Evolutionary conservation across 2,329 filamentous ascomycete species (phyloP).

Genomic region (Fusarium sp.): DNA sequence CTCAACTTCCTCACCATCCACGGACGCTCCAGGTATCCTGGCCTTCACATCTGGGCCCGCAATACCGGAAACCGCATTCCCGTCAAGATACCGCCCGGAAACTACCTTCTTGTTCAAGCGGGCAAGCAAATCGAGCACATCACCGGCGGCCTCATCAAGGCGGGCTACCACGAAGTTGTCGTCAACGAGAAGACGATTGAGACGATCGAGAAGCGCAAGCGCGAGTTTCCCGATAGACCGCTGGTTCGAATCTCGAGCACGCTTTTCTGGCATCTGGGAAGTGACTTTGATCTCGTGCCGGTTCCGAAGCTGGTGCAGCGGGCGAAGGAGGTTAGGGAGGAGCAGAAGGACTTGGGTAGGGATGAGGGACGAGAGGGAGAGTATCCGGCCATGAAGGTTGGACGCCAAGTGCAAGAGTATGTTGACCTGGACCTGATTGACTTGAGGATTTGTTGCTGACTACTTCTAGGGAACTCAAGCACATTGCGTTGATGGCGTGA

Average conservation of each 20-base stretch:
- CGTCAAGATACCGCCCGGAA: slow-evolving; percentile 68
- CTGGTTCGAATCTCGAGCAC: slow-evolving; percentile 70
- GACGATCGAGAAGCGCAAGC: slow-evolving; percentile 58
- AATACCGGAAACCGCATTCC: slow-evolving; percentile 71
- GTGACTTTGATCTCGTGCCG: slow-evolving; percentile 67
- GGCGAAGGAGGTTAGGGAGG: slow-evolving; percentile 58
- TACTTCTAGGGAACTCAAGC: slow-evolving; percentile 61
- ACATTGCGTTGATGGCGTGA: slow-evolving; percentile 64
- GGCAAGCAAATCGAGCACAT: slow-evolving; percentile 73
- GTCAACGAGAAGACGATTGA: slow-evolving; percentile 65
- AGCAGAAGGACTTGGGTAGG: slow-evolving; percentile 61
- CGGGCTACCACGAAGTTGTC: slow-evolving; percentile 72
- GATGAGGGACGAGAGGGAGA: slow-evolving; percentile 64
- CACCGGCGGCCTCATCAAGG: slow-evolving; percentile 71
- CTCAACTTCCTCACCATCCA: slow-evolving; percentile 75
- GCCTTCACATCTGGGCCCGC: slow-evolving; percentile 72
- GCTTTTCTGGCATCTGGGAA: slow-evolving; percentile 71
- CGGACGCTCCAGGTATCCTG: slow-evolving; percentile 71
- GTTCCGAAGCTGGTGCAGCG: slow-evolving; percentile 60
- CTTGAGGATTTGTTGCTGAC: slow-evolving; percentile 6
- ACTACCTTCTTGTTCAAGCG: slow-evolving; percentile 70
- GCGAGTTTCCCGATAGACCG: slow-evolving; percentile 60
- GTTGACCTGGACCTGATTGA: slow-evolving; percentile 40
- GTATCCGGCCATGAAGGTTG: slow-evolving; percentile 69
- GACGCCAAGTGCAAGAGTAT: slow-evolving; percentile 68